Conservation (phyloP, 495 filamentous ascomycete genomes). For the Massariosphaeria phaeospora region DNA sequence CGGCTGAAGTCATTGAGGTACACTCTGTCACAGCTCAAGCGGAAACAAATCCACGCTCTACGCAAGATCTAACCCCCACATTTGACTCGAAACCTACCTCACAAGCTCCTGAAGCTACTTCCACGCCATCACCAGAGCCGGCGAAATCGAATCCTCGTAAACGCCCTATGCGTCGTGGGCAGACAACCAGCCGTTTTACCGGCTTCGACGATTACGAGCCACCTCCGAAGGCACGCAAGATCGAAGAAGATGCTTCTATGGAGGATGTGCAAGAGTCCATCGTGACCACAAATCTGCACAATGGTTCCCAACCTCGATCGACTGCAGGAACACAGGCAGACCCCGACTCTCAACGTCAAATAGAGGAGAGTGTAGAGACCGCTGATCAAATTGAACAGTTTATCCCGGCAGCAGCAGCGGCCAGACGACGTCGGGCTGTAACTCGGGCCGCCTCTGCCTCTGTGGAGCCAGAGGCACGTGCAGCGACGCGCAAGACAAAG, state of each 20-base stretch:
- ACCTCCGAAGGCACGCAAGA: conserved; percentile 33
- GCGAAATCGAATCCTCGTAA: conserved; percentile 33
- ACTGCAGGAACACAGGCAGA: neutral
- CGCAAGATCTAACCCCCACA: neutral
- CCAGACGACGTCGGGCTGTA: conserved; percentile 63
- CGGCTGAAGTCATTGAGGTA: conserved; percentile 37
- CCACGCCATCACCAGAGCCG: conserved; percentile 3
- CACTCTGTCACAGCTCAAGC: conserved; percentile 6
- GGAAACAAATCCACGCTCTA: neutral
- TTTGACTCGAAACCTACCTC: conserved; percentile 1
- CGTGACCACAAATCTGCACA: neutral
- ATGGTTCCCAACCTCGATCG: conserved; percentile 7
- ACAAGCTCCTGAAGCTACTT: conserved; percentile 12
- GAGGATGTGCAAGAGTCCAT: conserved; percentile 29
- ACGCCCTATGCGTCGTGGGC: conserved; percentile 41
- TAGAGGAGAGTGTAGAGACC: conserved; percentile 40
- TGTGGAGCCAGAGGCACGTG: conserved; percentile 18
- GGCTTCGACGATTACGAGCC: conserved; percentile 61
- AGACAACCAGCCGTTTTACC: conserved; percentile 61
- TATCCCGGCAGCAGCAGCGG: conserved; percentile 63
- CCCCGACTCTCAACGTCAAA: conserved; percentile 44
- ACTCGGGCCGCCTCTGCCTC: conserved; percentile 32
- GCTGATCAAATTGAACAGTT: conserved; percentile 59
- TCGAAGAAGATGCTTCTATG: conserved; percentile 12
- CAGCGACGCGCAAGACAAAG: conserved; percentile 36